Conservation (phyloP, 1,139 yeast genomes). For the Magnusiomyces sp. region DNA sequence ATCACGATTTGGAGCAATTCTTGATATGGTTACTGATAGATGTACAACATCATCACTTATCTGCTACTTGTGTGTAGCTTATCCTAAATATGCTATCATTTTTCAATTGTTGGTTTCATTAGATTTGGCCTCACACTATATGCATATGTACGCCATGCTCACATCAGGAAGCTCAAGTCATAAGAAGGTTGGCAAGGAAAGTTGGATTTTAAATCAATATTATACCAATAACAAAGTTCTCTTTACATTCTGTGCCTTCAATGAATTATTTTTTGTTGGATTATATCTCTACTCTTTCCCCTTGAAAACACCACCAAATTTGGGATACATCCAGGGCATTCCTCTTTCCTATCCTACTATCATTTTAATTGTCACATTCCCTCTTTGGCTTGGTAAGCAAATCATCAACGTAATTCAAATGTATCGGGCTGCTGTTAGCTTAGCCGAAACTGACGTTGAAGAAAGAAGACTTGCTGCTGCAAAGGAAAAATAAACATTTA, state of each 20-base stretch:
- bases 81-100: constrained; percentile 55
- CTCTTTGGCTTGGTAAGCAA: constrained; percentile 89
- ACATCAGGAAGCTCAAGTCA: constrained; percentile 74
- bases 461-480: constrained; percentile 33
- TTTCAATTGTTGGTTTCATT: constrained; percentile 82
- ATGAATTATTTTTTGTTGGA: constrained; percentile 89
- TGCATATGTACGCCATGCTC: constrained; percentile 97
- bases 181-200: constrained; percentile 71
- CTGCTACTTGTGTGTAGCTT: constrained; percentile 73
- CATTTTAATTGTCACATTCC: constrained; percentile 58
- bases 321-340: constrained; percentile 37
- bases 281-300: constrained; percentile 67
- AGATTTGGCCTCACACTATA: constrained; percentile 92
- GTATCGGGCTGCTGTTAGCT: constrained; percentile 69
- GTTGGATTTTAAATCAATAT: constrained; percentile 69
- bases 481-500: constrained; percentile 10
- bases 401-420: constrained; percentile 82
- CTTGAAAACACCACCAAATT: constrained; percentile 36
- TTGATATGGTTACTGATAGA: constrained; percentile 98
- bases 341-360: constrained; percentile 57
- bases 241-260: constrained; percentile 83
- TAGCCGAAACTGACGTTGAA: constrained; percentile 76
- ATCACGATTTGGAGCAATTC: constrained; percentile 87
- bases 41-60: constrained; percentile 90
- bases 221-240: constrained; percentile 78